These are phyloP conservation scores for Albifimbria verrucaria DNA, from an alignment of 2,329 filamentous ascomycete species.

Conservation along the genomic window DNA sequence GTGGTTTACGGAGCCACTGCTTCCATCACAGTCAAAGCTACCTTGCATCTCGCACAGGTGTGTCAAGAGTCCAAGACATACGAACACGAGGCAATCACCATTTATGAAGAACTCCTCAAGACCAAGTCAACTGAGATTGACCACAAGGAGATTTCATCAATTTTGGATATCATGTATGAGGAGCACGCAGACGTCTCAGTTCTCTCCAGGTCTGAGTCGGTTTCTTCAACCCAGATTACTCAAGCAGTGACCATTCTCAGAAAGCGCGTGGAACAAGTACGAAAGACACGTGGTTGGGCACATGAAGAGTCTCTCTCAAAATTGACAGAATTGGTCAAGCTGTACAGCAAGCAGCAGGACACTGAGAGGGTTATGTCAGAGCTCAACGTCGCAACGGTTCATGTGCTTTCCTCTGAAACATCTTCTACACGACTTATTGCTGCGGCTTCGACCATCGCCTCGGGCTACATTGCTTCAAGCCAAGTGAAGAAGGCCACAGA, in stretches of 20 bases:
- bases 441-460: conserved; percentile 31
- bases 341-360: conserved; percentile 30
- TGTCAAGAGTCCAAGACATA: conserved; percentile 33
- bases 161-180: conserved; percentile 32
- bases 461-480: conserved; percentile 30
- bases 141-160: conserved; percentile 27
- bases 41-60: conserved; percentile 28
- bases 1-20: conserved; percentile 28
- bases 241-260: conserved; percentile 25
- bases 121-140: conserved; percentile 28
- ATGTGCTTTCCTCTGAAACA: conserved; percentile 29
- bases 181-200: conserved; percentile 25
- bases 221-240: conserved; percentile 25
- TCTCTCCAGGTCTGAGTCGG: conserved; percentile 15
- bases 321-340: conserved; percentile 30
- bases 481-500: conserved; percentile 28
- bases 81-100: conserved; percentile 28
- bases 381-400: conserved; percentile 28
- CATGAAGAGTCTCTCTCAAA: conserved; percentile 33
- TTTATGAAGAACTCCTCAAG: conserved; percentile 33
- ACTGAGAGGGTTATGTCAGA: conserved; percentile 24
- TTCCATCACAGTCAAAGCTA: conserved; percentile 32
- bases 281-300: conserved; percentile 31
- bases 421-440: conserved; percentile 22
- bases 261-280: conserved; percentile 24